phyloP scores from a whole-genome alignment of 140 eudicot genomes.

The Senecio squalidus region DNA sequence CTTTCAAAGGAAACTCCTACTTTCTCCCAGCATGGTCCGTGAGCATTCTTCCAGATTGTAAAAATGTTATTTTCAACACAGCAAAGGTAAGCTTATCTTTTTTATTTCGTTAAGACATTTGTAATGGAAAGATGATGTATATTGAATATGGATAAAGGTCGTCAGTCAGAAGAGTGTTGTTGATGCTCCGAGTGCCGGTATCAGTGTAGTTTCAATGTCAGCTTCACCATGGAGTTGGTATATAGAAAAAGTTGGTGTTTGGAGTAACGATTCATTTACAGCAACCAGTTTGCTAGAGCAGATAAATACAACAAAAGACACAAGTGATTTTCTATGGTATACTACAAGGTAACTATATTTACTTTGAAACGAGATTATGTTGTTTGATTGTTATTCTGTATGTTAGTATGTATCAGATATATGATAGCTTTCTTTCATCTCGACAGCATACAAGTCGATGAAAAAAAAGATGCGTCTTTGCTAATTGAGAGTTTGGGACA shows the following conservation, averaged over 20 bases:
- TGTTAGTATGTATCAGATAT: not conserved
- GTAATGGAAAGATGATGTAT: not conserved
- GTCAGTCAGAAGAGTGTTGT: constrained; percentile 38
- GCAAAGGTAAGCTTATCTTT: constrained; percentile 49
- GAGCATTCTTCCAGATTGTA: constrained; percentile 84
- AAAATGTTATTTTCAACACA: constrained; percentile 59
- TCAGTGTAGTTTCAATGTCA: constrained; percentile 34
- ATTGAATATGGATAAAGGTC: constrained; percentile 34
- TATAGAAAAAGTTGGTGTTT: constrained; percentile 54
- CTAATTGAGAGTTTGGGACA: constrained; percentile 72
- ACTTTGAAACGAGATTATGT: not conserved
- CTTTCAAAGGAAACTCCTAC: constrained; percentile 54
- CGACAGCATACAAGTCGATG: constrained; percentile 51
- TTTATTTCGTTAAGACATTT: too few species aligned
- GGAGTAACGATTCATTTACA: constrained; percentile 48
- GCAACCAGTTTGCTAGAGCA: constrained; percentile 58
- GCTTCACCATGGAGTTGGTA: constrained; percentile 70
- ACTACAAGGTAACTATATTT: constrained; percentile 50
- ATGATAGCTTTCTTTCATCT: not conserved
- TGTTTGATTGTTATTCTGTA: not conserved
- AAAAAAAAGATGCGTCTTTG: constrained; percentile 44
- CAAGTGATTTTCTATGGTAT: constrained; percentile 75
- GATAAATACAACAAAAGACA: constrained; percentile 65
- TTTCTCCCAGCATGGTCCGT: constrained; percentile 90
- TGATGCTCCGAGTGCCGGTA: constrained; percentile 26